Percentiles rank a stretch among this genome's conserved stretches.
Evolutionary conservation across 768 basidiomycete species (phyloP).

Genomic region (Lactarius vividus): DNA sequence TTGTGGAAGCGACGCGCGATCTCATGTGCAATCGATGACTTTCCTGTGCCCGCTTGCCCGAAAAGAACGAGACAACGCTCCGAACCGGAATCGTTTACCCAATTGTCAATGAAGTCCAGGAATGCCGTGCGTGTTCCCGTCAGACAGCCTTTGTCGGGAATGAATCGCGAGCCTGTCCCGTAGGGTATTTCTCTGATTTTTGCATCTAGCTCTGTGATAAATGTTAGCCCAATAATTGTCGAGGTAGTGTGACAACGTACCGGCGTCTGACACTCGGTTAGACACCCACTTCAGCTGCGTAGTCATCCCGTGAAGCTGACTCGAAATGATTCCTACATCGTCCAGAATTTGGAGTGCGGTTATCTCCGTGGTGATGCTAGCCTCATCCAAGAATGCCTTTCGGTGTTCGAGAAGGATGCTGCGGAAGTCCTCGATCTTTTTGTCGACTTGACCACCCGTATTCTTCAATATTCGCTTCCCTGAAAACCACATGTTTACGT

Average conservation of each 20-base stretch:
- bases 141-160: neutral
- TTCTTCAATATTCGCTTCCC: too few relatives aligned
- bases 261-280: neutral
- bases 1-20: neutral
- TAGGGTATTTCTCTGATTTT: neutral
- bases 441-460: too few relatives aligned
- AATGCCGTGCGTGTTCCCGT: neutral
- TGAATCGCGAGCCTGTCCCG: neutral
- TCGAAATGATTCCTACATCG: neutral
- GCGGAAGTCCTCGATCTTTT: too few relatives aligned
- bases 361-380: too few relatives aligned
- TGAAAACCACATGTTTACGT: too few relatives aligned
- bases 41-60: neutral
- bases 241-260: neutral
- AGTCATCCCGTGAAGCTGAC: neutral
- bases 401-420: too few relatives aligned
- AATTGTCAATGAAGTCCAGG: neutral
- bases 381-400: too few relatives aligned
- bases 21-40: neutral
- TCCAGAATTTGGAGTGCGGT: neutral
- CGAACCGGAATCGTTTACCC: neutral
- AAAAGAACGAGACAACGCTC: slow-evolving; percentile 1
- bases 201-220: neutral
- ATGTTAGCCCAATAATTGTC: neutral
- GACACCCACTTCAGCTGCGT: neutral